Conservation (phyloP, 148 eudicot species). For the Heliamphora exappendiculata region DNA sequence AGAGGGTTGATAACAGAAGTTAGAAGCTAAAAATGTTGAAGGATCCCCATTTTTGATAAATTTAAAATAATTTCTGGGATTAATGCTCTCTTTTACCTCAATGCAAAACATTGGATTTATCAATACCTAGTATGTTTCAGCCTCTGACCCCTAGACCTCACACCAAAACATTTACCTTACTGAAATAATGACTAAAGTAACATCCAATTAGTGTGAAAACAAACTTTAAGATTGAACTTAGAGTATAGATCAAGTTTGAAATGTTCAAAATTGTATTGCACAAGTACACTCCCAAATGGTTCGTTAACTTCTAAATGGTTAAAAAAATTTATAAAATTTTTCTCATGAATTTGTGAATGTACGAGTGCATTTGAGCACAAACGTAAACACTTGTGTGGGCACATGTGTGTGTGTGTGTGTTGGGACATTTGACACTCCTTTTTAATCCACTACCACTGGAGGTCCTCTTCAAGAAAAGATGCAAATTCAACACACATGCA, state of each 20-base stretch:
- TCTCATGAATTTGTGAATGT: neutral
- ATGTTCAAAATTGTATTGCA: neutral
- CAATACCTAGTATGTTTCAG: neutral
- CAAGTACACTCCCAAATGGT: neutral
- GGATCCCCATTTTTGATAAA: neutral
- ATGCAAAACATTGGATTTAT: neutral
- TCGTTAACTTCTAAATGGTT: neutral
- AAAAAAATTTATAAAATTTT: neutral
- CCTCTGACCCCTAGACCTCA: neutral
- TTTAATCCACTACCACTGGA: no score
- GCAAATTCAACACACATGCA: conserved; percentile 1
- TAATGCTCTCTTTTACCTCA: neutral
- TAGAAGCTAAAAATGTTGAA: neutral
- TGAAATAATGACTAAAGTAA: neutral
- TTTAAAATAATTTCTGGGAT: neutral
- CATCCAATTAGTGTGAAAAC: no score
- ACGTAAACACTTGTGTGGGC: neutral
- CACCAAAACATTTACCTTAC: neutral
- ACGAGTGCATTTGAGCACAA: neutral
- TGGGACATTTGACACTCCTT: no score
- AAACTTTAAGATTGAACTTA: neutral
- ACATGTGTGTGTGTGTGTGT: neutral
- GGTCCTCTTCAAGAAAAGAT: no score
- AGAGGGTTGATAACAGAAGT: neutral
- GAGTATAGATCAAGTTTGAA: neutral